These are phyloP conservation scores for Cicer chorassanicum DNA, from an alignment of 306 rosid genomes.

Conservation along the genomic window DNA sequence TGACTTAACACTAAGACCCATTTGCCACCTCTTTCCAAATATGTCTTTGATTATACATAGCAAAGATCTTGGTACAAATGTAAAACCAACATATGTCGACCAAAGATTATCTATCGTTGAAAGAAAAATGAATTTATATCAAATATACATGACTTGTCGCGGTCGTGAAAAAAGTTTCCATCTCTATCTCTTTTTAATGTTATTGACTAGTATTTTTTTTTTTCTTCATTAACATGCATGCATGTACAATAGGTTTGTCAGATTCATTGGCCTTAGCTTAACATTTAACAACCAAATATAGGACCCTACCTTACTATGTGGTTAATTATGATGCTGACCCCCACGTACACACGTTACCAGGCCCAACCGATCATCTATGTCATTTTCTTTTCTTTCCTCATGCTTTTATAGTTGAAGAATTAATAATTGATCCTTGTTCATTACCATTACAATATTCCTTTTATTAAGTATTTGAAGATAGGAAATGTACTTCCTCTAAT, in stretches of 20 bases:
- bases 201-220: not conserved
- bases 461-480: not conserved
- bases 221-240: conserved; percentile 36
- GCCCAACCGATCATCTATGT: conserved; percentile 47
- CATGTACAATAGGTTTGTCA: conserved; percentile 41
- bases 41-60: not conserved
- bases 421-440: conserved; percentile 7
- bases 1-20: conserved; percentile 24
- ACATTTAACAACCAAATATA: conserved; percentile 38
- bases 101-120: conserved; percentile 26
- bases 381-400: conserved; percentile 33
- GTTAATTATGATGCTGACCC: conserved; percentile 49
- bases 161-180: conserved; percentile 17
- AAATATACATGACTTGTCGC: conserved; percentile 36
- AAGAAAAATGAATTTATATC: conserved; percentile 25
- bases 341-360: conserved; percentile 39
- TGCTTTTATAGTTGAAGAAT: not conserved
- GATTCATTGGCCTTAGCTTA: conserved; percentile 40
- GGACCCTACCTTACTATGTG: conserved; percentile 24
- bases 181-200: conserved; percentile 14
- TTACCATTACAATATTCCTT: conserved; percentile 19
- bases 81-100: conserved; percentile 32
- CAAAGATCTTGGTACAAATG: not conserved
- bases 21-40: conserved; percentile 38
- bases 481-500: no score